Evolutionary conservation across 768 basidiomycete species (phyloP), one percentile per base, ranked within the genome.

Genomic region (Suillus variegatus): DNA sequence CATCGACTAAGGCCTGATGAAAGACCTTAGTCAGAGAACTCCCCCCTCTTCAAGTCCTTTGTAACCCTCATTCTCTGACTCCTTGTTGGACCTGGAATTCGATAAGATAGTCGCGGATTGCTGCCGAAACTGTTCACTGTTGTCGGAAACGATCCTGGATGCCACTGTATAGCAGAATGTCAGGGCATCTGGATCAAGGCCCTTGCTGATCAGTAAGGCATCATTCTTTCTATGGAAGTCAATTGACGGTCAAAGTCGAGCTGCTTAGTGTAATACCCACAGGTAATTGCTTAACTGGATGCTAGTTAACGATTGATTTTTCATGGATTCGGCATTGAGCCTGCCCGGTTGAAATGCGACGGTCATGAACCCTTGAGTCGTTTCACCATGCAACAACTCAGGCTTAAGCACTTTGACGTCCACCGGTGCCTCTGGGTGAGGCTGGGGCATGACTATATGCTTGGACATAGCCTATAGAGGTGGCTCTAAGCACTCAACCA

Each of bases 321-420:
- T 64, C 18, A 66, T 63, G 0, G 0, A 0, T 0, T 77, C 73
- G 2, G 49, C 52, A 2, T 6, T 16, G 20, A 63, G 56, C 40
- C 38, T 58, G 6, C 65, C 65, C 1, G 75, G 60, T 60, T 61
- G 64, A 66, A 75, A 71, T 32, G 69, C 64, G 6, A 73, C 71
- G 0, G 78, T 79, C 68, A 84, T 63, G 60, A 84, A 79, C 2
- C 75, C 83, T 64, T 82, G 82, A 1, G 64, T 28, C 1, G 78
- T 78, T 66, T 84, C 83, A 3, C 82, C 81, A 46, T 66, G 69
- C 32, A 84, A 63, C 0, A 84, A 70, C 43, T 63, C 71, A 1
- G 79, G 79, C 14, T 61, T 57, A 10, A 71, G 65, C 0, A 60
- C 57, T 1, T 8, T 40, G 0, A 66, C 65, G 40, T 69, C 67